Evolutionary conservation across 306 rosid genomes (phyloP).

Genomic region (Astragalus glycyphyllos): DNA sequence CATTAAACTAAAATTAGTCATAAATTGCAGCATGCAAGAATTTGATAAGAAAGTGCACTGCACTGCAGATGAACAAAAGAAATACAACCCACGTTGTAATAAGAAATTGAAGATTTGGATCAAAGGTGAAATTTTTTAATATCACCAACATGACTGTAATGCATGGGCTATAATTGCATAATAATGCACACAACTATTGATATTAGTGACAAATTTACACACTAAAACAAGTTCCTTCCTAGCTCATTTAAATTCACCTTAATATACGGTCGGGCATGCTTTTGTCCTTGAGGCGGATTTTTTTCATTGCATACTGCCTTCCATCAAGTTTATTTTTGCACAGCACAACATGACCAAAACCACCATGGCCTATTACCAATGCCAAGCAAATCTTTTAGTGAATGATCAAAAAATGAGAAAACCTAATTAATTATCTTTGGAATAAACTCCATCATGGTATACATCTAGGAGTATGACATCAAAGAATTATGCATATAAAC

Average conservation of each 20-base stretch:
- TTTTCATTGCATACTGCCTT: constrained; percentile 95
- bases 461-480: constrained; percentile 23
- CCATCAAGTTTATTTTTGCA: constrained; percentile 97
- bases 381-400: constrained; percentile 35
- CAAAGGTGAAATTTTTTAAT: constrained; percentile 22
- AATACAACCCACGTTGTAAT: constrained; percentile 18
- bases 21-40: constrained; percentile 36
- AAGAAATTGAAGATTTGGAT: constrained; percentile 33
- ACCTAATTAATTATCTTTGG: constrained; percentile 13
- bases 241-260: constrained; percentile 61
- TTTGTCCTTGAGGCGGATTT: constrained; percentile 89
- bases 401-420: constrained; percentile 39
- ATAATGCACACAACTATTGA: constrained; percentile 22
- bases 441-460: constrained; percentile 30
- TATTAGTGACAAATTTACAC: constrained; percentile 10
- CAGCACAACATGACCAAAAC: constrained; percentile 92
- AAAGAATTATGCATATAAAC: constrained; percentile 27
- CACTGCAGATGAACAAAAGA: constrained; percentile 29
- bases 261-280: constrained; percentile 85
- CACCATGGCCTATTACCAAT: constrained; percentile 82
- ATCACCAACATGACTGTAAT: constrained; percentile 30
- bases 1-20: constrained; percentile 31
- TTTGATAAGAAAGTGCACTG: constrained; percentile 29
- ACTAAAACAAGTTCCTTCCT: constrained; percentile 30
- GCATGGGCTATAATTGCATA: constrained; percentile 23